Evolutionary conservation across 106 monocot species (phyloP).

Genomic region (Dendrobium chrysotoxum): DNA sequence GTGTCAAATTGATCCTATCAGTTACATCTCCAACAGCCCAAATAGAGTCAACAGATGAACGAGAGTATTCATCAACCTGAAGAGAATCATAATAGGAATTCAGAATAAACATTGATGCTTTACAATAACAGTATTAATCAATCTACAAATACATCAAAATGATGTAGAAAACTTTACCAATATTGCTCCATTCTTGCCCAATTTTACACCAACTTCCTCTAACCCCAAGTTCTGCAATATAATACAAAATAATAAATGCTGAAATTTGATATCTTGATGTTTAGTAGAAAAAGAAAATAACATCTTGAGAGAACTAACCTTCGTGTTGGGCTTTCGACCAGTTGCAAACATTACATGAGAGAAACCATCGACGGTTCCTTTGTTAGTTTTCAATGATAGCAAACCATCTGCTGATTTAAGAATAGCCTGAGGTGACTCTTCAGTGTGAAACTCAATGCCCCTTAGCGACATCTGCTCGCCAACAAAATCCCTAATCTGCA

Average conservation of each 20-base stretch:
- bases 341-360: conserved; percentile 99
- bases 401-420: conserved; percentile 66
- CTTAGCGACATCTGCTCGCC: conserved; percentile 91
- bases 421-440: conserved; percentile 77
- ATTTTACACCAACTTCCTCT: conserved; percentile 83
- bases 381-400: conserved; percentile 77
- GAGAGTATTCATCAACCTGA: conserved; percentile 92
- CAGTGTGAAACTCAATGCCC: conserved; percentile 88
- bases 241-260: neutral
- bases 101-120: conserved; percentile 5
- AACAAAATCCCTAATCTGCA: conserved; percentile 92
- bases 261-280: neutral
- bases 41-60: conserved; percentile 78
- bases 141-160: neutral
- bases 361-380: conserved; percentile 81
- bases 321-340: conserved; percentile 90
- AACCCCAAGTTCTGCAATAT: conserved; percentile 72
- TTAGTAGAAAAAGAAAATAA: neutral
- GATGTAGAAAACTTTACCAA: conserved; percentile 38
- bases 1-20: conserved; percentile 89
- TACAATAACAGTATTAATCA: neutral
- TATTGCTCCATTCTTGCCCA: conserved; percentile 80
- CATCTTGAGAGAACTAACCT: conserved; percentile 32
- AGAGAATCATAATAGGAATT: conserved; percentile 1
- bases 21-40: conserved; percentile 99